A percentile compares a stretch with the other conserved stretches of the same genome.
Evolutionary conservation across 805 yeast genomes (phyloP).

Genomic region (Schwanniomyces yamadae): DNA sequence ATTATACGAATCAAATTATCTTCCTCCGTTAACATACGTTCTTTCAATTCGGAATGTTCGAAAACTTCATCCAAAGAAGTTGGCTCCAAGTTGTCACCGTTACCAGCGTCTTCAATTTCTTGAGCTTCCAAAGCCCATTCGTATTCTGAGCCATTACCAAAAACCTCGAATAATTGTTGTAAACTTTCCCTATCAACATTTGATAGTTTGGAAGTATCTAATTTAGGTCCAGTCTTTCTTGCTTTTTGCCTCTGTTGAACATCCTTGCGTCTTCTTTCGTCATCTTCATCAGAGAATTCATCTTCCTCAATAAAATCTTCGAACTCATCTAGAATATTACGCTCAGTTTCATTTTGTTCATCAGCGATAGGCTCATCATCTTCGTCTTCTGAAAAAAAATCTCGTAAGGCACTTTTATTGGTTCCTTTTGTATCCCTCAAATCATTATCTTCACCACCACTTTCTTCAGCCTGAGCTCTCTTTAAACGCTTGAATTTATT

Average conservation of each 20-base stretch:
- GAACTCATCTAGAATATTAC: conserved; percentile 68
- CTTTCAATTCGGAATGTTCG: conserved; percentile 90
- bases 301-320: conserved; percentile 98
- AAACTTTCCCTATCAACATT: conserved; percentile 84
- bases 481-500: conserved; percentile 77
- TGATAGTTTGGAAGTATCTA: conserved; percentile 58
- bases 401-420: conserved; percentile 46
- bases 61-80: conserved; percentile 82
- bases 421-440: conserved; percentile 3
- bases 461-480: conserved; percentile 51
- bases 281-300: conserved; percentile 88
- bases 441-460: conserved; percentile 7
- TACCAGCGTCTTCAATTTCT: conserved; percentile 57
- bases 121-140: conserved; percentile 98
- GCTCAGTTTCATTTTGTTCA: conserved; percentile 19
- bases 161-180: conserved; percentile 90
- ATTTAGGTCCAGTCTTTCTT: conserved; percentile 38
- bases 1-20: conserved; percentile 84
- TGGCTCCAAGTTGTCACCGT: conserved; percentile 53
- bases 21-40: conserved; percentile 85
- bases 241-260: conserved; percentile 32
- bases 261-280: conserved; percentile 37
- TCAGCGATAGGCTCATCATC: conserved; percentile 32
- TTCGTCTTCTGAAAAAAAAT: conserved; percentile 65
- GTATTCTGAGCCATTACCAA: conserved; percentile 96